phyloP scores from a whole-genome alignment of 371 early-diverging fungal species.

The Mucor lusitanicus region DNA sequence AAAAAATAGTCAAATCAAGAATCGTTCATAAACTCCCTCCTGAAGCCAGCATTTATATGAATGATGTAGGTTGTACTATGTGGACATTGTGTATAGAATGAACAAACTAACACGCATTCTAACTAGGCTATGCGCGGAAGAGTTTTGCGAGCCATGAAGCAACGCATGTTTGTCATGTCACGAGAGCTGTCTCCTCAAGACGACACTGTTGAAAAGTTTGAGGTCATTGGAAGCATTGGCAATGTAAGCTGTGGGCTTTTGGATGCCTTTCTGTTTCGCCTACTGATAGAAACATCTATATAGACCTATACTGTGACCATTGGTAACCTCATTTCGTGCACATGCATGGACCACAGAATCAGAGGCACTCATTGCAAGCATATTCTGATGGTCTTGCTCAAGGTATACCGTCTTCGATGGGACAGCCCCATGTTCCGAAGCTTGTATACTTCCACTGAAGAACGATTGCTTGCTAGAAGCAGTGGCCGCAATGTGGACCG shows the following conservation, averaged over 20 bases:
- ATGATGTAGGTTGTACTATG: neutral
- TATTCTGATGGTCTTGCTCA: conserved; percentile 31
- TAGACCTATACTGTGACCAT: conserved; percentile 35
- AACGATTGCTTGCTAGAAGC: conserved; percentile 5
- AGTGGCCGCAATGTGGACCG: conserved; percentile 6
- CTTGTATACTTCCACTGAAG: neutral
- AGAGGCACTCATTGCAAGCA: conserved; percentile 36
- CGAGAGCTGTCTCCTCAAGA: neutral
- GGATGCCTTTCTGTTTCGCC: neutral
- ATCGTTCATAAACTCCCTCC: conserved; percentile 6
- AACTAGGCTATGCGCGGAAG: conserved; percentile 25
- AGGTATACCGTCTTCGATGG: conserved; percentile 31
- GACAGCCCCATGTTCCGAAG: neutral
- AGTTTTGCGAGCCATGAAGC: conserved; percentile 24
- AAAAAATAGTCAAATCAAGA: neutral
- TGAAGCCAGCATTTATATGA: conserved; percentile 3
- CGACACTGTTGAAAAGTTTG: conserved; percentile 16
- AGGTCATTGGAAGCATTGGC: conserved; percentile 41
- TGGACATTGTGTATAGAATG: neutral
- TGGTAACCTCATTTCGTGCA: conserved; percentile 16
- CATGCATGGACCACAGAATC: conserved; percentile 23
- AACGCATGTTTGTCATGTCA: conserved; percentile 35
- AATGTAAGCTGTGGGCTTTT: conserved; percentile 24
- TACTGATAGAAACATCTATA: neutral
- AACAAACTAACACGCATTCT: neutral